phyloP scores from a whole-genome alignment of 768 basidiomycete species.

The Boletus pseudo-olivaceus region DNA sequence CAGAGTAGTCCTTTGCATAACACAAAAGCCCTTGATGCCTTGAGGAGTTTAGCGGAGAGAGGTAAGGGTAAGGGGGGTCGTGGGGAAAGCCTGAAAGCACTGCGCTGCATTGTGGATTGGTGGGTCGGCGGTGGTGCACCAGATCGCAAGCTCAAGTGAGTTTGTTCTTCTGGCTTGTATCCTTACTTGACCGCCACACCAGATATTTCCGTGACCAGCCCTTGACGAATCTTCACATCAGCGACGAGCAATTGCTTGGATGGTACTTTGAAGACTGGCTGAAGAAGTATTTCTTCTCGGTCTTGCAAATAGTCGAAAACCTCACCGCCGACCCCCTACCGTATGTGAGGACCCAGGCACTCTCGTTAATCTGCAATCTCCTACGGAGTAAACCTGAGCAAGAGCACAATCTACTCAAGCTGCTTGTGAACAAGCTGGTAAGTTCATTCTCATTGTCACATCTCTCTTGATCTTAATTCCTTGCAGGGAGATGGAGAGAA shows the following conservation, averaged over 20 bases:
- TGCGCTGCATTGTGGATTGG: slow-evolving; percentile 94
- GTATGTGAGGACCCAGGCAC: slow-evolving; percentile 83
- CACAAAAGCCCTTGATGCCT: slow-evolving; percentile 68
- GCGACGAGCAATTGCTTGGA: slow-evolving; percentile 68
- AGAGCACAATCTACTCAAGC: slow-evolving; percentile 89
- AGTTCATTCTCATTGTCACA: slow-evolving; percentile 19
- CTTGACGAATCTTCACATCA: slow-evolving; percentile 54
- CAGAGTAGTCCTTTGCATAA: slow-evolving; percentile 88
- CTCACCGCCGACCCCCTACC: slow-evolving; percentile 81
- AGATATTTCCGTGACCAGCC: slow-evolving; percentile 94
- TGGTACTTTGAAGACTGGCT: slow-evolving; percentile 98
- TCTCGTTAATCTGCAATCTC: slow-evolving; percentile 73
- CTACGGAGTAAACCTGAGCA: slow-evolving; percentile 92
- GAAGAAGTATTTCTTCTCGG: slow-evolving; percentile 93
- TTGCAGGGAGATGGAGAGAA: slow-evolving; percentile 84
- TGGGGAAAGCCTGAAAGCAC: slow-evolving; percentile 88
- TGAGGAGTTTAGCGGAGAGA: slow-evolving; percentile 72
- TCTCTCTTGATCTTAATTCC: background rate
- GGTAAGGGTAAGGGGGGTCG: slow-evolving; percentile 83
- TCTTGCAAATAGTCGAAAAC: slow-evolving; percentile 86
- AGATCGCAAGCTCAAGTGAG: slow-evolving; percentile 78
- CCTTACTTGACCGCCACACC: background rate
- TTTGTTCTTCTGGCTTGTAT: slow-evolving; percentile 9
- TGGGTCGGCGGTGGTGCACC: slow-evolving; percentile 95
- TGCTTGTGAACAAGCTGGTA: slow-evolving; percentile 93